Base-by-base conservation (phyloP, 148 eudicot genomes). In the Fagopyrum homotropicum region DNA sequence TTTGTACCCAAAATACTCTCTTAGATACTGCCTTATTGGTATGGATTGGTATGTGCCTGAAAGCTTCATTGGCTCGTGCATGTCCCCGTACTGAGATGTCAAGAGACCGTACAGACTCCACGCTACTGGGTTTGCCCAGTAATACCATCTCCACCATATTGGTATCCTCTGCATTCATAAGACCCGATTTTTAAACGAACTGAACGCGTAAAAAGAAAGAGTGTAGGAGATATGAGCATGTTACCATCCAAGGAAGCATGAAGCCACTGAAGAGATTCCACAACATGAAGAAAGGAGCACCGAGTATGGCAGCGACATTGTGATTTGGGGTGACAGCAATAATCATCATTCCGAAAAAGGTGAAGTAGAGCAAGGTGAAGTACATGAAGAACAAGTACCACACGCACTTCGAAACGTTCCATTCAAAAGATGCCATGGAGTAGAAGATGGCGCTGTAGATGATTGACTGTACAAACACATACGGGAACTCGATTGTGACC, bases 231-330 rank as follows among this genome's bases (percentile, higher is more conserved):
- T 45, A 40, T n/a, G 46, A 52, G 72, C 72, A 56, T 5, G 45
- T 75, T 90, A 92, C 97, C 91, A 81, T 87, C 76, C 80, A 88
- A 51, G 95, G 74, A 73, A 92, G 79, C 97, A 90, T 92, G 88
- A 90, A 92, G 72, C 97, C 97, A 46, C 97, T 88, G 83, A 92
- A 92, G 72, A 92, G 95, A 79, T 92, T 92, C 97, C 97, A 92
- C 91, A 92, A 79, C 97, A 88, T 92, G 72, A 87, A 92, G 82
- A 92, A 92, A 8, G 97, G 97, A 78, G 97, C 96, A 77, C 86
- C 79, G n/a, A 90, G 75, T 44, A 92, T 85, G 54, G 95, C 91
- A 72, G 96, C 95, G n/a, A 91, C 86, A 72, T 92, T 92, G 77
- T 88, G 93, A 75, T 92, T 90, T 52, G 97, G 93, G 1, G 97